These are phyloP conservation scores for Trichosanthes truncata DNA, from an alignment of 306 rosid genomes.

Conservation along the genomic window DNA sequence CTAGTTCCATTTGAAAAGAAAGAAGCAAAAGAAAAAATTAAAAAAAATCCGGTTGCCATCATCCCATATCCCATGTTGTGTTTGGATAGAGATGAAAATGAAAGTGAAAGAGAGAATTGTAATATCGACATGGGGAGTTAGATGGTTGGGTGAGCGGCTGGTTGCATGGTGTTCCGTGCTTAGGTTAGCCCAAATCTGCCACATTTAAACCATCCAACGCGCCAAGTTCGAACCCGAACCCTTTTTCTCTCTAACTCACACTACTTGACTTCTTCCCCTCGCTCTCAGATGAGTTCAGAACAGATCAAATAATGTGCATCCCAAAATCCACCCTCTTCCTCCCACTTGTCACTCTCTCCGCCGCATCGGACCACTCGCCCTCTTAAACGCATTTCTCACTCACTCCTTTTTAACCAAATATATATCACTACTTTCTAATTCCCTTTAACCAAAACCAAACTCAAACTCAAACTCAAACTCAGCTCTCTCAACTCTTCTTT, in stretches of 20 bases:
- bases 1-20: not conserved
- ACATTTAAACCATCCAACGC: conserved; percentile 14
- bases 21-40: too few species aligned
- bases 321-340: conserved; percentile 30
- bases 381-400: not conserved
- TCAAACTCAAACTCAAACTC: not conserved
- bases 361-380: conserved; percentile 12
- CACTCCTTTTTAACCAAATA: not conserved
- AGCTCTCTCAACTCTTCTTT: too few species aligned
- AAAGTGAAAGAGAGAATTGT: too few species aligned
- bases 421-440: not conserved
- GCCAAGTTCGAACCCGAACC: not conserved
- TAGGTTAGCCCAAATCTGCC: conserved; percentile 14
- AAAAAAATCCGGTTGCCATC: too few species aligned
- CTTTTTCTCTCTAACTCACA: not conserved
- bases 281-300: not conserved
- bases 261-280: not conserved
- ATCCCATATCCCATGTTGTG: too few species aligned
- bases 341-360: conserved; percentile 32
- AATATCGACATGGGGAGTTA: not conserved
- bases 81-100: not conserved
- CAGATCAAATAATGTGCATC: conserved; percentile 20
- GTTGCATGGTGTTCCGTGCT: conserved; percentile 25
- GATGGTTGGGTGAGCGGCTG: not conserved
- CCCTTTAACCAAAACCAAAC: not conserved